Base-by-base conservation (phyloP, 1,139 yeast species). In the Blastobotrys raffinosifermentans region DNA sequence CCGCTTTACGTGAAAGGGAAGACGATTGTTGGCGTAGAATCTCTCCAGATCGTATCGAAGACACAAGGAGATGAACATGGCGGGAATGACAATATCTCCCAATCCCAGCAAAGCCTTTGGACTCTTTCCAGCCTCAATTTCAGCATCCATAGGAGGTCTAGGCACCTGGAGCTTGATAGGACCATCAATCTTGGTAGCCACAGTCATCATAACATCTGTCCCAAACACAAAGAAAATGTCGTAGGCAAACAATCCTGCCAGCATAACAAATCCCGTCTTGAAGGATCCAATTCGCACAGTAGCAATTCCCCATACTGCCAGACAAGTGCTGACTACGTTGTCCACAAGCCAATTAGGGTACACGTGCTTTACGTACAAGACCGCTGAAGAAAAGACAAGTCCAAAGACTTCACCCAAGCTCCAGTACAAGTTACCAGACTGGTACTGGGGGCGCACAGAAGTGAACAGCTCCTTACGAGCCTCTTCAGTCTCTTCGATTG, bases 181-280 rank as follows among this genome's bases (percentile, higher is more conserved):
- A 8, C 73, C 63, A n/a, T 75, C 73, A 18, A 79, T 51, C 16
- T 48, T 47, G 3, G 70, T 67, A 3, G 85, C 86, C 15, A 80
- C 86, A 1, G 75, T 67, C 32, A 70, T 63, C 87, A 80, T 80
- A 9, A 77, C 64, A 34, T 72, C 67, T 0, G 83, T 70, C 3
- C 72, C 73, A 56, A 78, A 80, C 1, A 80, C 87, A 60, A 80
- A 80, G 51, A 69, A 77, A 29, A 77, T 67, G 52, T 80, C 87
- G 55, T 80, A 80, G 26, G 72, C 44, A 50, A 80, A 77, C 32
- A 80, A 64, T 1, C 72, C 73, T 1, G 52, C 40, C 18, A 80
- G 58, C 31, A 77, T 53, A 10, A 72, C 48, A 15, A 63, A 51
- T 1, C 74, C 77, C 2, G 70, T 59, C 38, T 61, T 64, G 52